A percentile compares a stretch with the other conserved stretches of the same genome.
Evolutionary conservation across 257 asterid genomes (phyloP).

Genomic region (Solanum chilense): DNA sequence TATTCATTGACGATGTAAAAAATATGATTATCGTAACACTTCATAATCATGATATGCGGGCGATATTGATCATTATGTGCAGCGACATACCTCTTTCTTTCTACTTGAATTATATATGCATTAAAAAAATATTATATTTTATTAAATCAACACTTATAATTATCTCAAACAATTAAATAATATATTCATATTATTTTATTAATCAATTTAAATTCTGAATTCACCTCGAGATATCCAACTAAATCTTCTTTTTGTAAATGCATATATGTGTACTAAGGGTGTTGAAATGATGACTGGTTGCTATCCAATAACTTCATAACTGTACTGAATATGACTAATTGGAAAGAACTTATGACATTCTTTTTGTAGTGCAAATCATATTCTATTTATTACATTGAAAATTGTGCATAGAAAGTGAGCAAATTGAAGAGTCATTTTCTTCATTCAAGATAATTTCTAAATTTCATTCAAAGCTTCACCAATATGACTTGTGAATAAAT

Average conservation of each 20-base stretch:
- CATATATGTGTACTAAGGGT: background rate
- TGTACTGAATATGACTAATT: background rate
- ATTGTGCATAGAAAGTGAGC: background rate
- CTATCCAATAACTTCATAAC: background rate
- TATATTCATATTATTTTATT: background rate
- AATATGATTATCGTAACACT: background rate
- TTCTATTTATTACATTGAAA: background rate
- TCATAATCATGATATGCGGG: background rate
- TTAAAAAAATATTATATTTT: background rate
- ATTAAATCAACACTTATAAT: background rate
- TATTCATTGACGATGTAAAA: background rate
- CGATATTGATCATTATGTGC: background rate
- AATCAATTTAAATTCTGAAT: background rate
- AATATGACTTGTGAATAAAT: background rate
- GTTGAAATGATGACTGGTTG: background rate
- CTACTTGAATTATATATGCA: background rate
- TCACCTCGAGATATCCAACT: background rate
- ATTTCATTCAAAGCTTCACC: background rate
- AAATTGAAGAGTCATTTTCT: background rate
- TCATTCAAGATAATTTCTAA: background rate
- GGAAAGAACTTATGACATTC: background rate
- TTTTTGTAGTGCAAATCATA: background rate
- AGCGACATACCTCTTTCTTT: background rate
- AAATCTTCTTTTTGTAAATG: background rate
- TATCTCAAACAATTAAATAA: background rate